Percentiles rank a stretch among this genome's conserved stretches.
These are phyloP conservation scores for Nematodospora valgi DNA, from an alignment of 805 yeast genomes.

Conservation along the genomic window DNA sequence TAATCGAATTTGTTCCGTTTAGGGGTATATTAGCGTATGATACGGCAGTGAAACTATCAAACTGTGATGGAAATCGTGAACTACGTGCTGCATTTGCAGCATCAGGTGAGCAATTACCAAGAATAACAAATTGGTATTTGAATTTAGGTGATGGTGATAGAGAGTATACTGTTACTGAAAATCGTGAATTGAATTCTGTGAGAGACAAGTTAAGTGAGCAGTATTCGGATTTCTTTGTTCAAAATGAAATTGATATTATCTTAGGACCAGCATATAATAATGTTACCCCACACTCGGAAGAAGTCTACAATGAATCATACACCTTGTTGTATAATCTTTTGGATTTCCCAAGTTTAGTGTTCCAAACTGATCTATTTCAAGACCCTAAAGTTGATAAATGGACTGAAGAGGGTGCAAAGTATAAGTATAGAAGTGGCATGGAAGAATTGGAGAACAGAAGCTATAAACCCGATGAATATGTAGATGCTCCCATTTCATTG, in stretches of 20 bases:
- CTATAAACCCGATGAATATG: slow-evolving; percentile 45
- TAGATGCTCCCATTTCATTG: slow-evolving; percentile 52
- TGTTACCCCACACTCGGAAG: slow-evolving; percentile 65
- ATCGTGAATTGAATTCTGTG: slow-evolving; percentile 49
- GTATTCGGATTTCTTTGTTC: slow-evolving; percentile 50
- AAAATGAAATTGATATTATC: slow-evolving; percentile 59
- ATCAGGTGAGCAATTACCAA: slow-evolving; percentile 68
- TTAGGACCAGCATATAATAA: slow-evolving; percentile 66
- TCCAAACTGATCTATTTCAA: slow-evolving; percentile 60
- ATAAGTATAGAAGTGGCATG: slow-evolving; percentile 41
- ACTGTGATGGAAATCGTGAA: slow-evolving; percentile 66
- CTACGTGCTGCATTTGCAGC: slow-evolving; percentile 48
- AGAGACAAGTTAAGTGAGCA: slow-evolving; percentile 60
- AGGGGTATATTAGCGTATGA: slow-evolving; percentile 56
- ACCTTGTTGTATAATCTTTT: slow-evolving; percentile 69
- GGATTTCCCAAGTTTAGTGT: slow-evolving; percentile 63
- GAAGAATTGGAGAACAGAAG: slow-evolving; percentile 47
- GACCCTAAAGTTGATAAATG: slow-evolving; percentile 53
- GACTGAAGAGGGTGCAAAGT: slow-evolving; percentile 30
- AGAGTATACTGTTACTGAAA: slow-evolving; percentile 45
- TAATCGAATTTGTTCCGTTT: slow-evolving; percentile 56
- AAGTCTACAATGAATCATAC: slow-evolving; percentile 74
- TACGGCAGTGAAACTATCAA: slow-evolving; percentile 53
- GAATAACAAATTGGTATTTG: slow-evolving; percentile 60
- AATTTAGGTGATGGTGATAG: slow-evolving; percentile 57